Percentiles rank a stretch among this genome's conserved stretches.
Conservation (phyloP, 2,329 filamentous ascomycete species). For the Fusarium chuoi region DNA sequence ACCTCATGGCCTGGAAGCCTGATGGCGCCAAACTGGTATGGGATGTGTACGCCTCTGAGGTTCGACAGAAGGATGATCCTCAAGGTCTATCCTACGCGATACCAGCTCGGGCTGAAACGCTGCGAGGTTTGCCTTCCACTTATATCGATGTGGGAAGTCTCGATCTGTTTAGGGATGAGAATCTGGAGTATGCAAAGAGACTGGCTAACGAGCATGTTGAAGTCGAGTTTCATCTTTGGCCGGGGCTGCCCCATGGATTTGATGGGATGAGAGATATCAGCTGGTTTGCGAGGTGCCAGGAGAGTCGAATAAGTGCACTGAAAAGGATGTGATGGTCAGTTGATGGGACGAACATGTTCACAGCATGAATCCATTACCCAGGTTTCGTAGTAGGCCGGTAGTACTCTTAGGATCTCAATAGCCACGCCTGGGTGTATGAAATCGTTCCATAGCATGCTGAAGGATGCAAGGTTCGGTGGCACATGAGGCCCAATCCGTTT, state of each 20-base stretch:
- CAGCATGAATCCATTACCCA: too few species aligned
- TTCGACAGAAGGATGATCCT: not conserved
- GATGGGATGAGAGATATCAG: conserved; percentile 17
- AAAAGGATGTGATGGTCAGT: not conserved
- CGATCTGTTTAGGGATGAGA: conserved; percentile 49
- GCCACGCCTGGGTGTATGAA: not conserved
- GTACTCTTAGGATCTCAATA: not conserved
- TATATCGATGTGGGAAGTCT: conserved; percentile 54
- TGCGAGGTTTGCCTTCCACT: conserved; percentile 48
- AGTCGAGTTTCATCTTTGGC: conserved; percentile 54
- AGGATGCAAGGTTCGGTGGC: not conserved
- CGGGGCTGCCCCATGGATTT: conserved; percentile 54
- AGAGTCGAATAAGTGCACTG: conserved; percentile 8
- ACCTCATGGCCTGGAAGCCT: conserved; percentile 31
- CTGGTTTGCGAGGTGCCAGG: conserved; percentile 6
- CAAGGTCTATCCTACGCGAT: conserved; percentile 32
- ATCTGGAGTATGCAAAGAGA: conserved; percentile 2
- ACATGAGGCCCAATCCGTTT: not conserved
- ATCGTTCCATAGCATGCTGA: not conserved
- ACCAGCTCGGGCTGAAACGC: conserved; percentile 38
- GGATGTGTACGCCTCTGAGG: conserved; percentile 22
- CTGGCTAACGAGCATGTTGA: conserved; percentile 8
- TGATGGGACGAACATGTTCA: too few species aligned
- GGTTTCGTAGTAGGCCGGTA: too few species aligned
- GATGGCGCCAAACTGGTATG: conserved; percentile 38